Conservation (phyloP, 1,284 basidiomycete species). For the Naganishia sp. region DNA sequence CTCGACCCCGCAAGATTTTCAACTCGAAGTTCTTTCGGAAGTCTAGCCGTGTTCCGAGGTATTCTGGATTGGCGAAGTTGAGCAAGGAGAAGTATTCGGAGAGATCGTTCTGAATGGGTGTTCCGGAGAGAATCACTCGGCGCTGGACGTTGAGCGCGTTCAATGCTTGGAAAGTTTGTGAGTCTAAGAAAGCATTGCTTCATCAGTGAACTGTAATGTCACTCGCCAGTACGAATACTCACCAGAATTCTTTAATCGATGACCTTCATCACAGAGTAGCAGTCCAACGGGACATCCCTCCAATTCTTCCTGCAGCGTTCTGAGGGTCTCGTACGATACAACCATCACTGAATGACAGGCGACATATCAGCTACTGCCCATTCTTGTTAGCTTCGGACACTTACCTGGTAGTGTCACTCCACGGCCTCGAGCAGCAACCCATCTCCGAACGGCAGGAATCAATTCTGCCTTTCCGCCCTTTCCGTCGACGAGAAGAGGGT, state of each 20-base stretch:
- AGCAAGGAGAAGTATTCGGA: conserved; percentile 96
- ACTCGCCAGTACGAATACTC: conserved; percentile 37
- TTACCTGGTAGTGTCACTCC: conserved; percentile 85
- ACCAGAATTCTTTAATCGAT: conserved; percentile 96
- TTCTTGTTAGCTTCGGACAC: conserved; percentile 35
- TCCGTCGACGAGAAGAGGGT: conserved; percentile 81
- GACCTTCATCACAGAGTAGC: conserved; percentile 93
- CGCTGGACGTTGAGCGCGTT: conserved; percentile 83
- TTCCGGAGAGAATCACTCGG: conserved; percentile 95
- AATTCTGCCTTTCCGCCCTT: conserved; percentile 82
- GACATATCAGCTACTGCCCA: neutral
- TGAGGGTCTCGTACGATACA: conserved; percentile 95
- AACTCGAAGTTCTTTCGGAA: conserved; percentile 98
- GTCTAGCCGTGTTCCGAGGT: conserved; percentile 85
- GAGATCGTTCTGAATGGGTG: conserved; percentile 94
- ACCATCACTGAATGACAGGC: conserved; percentile 76
- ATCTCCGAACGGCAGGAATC: conserved; percentile 74
- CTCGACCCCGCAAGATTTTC: conserved; percentile 88
- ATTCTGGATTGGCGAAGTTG: conserved; percentile 95
- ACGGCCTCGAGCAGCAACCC: conserved; percentile 81
- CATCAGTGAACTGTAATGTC: neutral
- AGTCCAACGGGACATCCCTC: conserved; percentile 82
- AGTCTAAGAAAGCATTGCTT: conserved; percentile 59
- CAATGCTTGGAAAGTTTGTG: conserved; percentile 83
- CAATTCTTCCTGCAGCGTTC: conserved; percentile 75